Evolutionary conservation across 108 stramenopile species (phyloP).

Genomic region (Nitzschia sp.): DNA sequence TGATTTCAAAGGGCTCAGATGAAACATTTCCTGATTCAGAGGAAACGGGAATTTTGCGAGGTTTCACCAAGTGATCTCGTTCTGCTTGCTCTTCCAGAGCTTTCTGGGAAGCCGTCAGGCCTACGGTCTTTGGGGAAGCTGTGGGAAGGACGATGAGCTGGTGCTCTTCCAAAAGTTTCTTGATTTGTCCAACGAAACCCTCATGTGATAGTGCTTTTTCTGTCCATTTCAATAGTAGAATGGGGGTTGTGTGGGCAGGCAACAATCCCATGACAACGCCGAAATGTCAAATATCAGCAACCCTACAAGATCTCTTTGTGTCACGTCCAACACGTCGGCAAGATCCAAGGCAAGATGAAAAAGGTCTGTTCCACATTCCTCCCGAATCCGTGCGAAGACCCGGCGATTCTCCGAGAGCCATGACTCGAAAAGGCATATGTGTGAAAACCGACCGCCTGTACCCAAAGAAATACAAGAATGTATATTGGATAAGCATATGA

Average conservation of each 20-base stretch:
- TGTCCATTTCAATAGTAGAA: conserved; percentile 52
- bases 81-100: conserved; percentile 56
- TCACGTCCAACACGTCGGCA: too few species aligned
- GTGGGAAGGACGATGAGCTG: conserved; percentile 37
- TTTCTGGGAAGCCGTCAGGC: conserved; percentile 50
- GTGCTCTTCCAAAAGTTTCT: conserved; percentile 33
- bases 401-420: too few species aligned
- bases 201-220: conserved; percentile 22
- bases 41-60: neutral
- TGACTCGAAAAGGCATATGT: too few species aligned
- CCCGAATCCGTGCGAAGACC: too few species aligned
- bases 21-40: neutral
- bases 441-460: too few species aligned
- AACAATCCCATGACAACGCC: conserved; percentile 19
- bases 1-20: conserved; percentile 11
- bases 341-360: too few species aligned
- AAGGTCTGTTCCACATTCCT: too few species aligned
- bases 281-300: too few species aligned
- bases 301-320: too few species aligned
- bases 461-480: too few species aligned
- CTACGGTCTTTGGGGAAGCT: conserved; percentile 10
- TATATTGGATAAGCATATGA: too few species aligned
- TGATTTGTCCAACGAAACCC: conserved; percentile 38
- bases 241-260: conserved; percentile 46
- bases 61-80: conserved; percentile 41